A percentile compares a stretch with the other conserved stretches of the same genome.
Conservation (phyloP, 2,329 filamentous ascomycete genomes). For the Botrytis tulipae region DNA sequence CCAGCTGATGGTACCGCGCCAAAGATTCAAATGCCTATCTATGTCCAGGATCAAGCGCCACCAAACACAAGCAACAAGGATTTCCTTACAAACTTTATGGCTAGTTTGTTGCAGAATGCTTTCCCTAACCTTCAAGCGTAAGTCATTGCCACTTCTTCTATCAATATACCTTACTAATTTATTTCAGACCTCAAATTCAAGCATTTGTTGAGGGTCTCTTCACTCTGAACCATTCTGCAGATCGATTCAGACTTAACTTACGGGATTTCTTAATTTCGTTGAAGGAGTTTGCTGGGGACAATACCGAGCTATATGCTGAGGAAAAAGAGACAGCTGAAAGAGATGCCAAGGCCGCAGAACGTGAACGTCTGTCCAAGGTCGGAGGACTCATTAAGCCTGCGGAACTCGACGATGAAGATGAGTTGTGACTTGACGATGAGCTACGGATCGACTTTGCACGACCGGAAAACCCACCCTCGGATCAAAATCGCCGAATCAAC, state of each 20-base stretch:
- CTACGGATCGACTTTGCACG: slow-evolving; percentile 55
- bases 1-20: slow-evolving; percentile 64
- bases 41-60: slow-evolving; percentile 77
- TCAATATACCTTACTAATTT: slow-evolving; percentile 40
- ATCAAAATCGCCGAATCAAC: slow-evolving; percentile 13
- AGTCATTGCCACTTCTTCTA: slow-evolving; percentile 42
- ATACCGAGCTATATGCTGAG: slow-evolving; percentile 87
- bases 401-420: slow-evolving; percentile 85
- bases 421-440: slow-evolving; percentile 79
- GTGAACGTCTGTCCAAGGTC: slow-evolving; percentile 90
- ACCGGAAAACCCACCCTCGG: slow-evolving; percentile 20
- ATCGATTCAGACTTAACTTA: slow-evolving; percentile 92
- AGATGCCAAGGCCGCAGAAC: slow-evolving; percentile 82
- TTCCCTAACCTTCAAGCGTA: slow-evolving; percentile 92
- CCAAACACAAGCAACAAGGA: slow-evolving; percentile 84
- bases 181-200: slow-evolving; percentile 73
- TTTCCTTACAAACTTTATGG: slow-evolving; percentile 86
- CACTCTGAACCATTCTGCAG: slow-evolving; percentile 80
- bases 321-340: slow-evolving; percentile 91
- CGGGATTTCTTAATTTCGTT: slow-evolving; percentile 96
- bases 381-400: slow-evolving; percentile 94
- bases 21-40: slow-evolving; percentile 92
- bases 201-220: slow-evolving; percentile 90
- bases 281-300: slow-evolving; percentile 95
- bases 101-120: slow-evolving; percentile 78